Conservation (phyloP, 225 moss, liverwort and hornwort species). For the Anthoceros angustus region DNA sequence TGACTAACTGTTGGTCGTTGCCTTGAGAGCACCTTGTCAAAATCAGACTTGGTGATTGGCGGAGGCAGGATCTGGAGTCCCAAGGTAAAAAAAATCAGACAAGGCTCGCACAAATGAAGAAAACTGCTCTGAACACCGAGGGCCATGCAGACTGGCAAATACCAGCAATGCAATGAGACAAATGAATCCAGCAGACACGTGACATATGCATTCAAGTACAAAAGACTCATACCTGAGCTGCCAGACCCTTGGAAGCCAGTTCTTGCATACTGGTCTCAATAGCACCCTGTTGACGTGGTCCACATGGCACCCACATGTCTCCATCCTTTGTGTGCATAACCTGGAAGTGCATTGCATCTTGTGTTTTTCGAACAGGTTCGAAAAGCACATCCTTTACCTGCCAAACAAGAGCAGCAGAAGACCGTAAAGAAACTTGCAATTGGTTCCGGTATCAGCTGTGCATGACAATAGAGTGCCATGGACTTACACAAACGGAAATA, state of each 20-base stretch:
- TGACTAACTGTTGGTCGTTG: slow-evolving; percentile 98
- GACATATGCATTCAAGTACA: neutral
- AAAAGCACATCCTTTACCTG: slow-evolving; percentile 94
- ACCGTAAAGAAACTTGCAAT: neutral
- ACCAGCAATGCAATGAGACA: neutral
- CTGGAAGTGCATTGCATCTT: slow-evolving; percentile 90
- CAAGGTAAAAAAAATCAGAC: slow-evolving; percentile 10
- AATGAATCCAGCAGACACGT: neutral
- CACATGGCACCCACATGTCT: slow-evolving; percentile 96
- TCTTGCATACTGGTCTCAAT: slow-evolving; percentile 78
- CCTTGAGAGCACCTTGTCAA: slow-evolving; percentile 85
- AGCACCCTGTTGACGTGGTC: slow-evolving; percentile 50
- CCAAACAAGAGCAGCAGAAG: neutral
- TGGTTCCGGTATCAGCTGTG: neutral
- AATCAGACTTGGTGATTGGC: slow-evolving; percentile 82
- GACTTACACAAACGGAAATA: slow-evolving; percentile 63
- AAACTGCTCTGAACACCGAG: too few relatives aligned
- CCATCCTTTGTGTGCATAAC: slow-evolving; percentile 37
- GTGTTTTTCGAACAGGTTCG: slow-evolving; percentile 92
- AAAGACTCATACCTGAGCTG: slow-evolving; percentile 17
- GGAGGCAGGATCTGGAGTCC: slow-evolving; percentile 60
- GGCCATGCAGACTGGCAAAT: neutral
- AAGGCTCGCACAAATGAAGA: too few relatives aligned
- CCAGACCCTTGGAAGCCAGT: slow-evolving; percentile 44
- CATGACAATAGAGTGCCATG: neutral